Evolutionary conservation across 1,284 basidiomycete genomes (phyloP), one percentile per base, ranked within the genome.

Genomic region (Malassezia equina): DNA sequence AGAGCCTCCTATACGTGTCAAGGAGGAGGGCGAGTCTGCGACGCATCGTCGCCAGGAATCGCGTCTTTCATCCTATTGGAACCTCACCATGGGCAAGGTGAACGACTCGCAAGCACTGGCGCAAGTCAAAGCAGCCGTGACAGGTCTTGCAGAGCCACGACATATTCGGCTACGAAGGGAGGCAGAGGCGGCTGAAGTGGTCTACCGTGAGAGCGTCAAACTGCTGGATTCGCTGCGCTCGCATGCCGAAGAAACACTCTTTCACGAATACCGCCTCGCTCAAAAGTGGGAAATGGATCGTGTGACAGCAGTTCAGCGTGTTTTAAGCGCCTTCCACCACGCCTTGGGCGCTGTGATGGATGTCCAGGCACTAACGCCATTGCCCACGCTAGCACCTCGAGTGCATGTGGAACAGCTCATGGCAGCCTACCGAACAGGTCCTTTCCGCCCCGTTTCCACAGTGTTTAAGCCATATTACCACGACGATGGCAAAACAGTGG

Each of bases 381-480:
- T 44, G 17, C 24, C 27, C 4, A 32, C 28, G 8, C n/a, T 54
- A 12, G 23, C 43, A 12, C 53, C 53, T 19, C 15, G 41, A 7
- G 21, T 27, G n/a, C 42, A 64, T 36, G 41, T 67, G 36, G 54
- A 60, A 24, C 55, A 62, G 17, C 43, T 73, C 31, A 65, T 71
- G 27, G 29, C 52, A 8, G 60, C 64, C 15, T 59, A 55, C 6
- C 53, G 60, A 13, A 73, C 71, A 0, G 69, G 67, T 0, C 62
- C 68, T 17, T 73, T 71, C 63, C 63, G 57, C 19, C 71, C 71
- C 1, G 57, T 60, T 13, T 53, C 65, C 13, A 52, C 64, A 25
- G 64, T 68, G 36, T 73, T 72, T 48, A 63, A 66, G 21, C 66
- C 69, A 2, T 73, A 69, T 52, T 72, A 73, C 52, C 69, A 73